phyloP scores from a whole-genome alignment of 2,329 filamentous ascomycete species.

The Dactylellina parvicollis region DNA sequence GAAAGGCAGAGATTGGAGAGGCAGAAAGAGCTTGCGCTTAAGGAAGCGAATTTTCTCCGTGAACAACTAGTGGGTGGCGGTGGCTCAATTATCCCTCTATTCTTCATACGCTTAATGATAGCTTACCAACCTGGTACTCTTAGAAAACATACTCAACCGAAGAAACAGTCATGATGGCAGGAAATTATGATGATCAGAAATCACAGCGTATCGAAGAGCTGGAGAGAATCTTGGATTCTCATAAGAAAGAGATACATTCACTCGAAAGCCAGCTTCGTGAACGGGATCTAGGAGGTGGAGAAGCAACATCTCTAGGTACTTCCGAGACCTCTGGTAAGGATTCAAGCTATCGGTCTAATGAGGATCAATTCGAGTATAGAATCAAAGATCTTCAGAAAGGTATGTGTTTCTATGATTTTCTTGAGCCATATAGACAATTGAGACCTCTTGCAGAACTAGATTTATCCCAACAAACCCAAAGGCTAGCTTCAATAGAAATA shows the following conservation, averaged over 20 bases:
- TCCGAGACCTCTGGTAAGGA: slow-evolving; percentile 63
- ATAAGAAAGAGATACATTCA: slow-evolving; percentile 80
- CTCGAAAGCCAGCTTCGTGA: slow-evolving; percentile 77
- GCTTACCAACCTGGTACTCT: neutral
- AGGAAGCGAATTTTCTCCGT: slow-evolving; percentile 92
- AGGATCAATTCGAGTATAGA: slow-evolving; percentile 86
- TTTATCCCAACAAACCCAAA: slow-evolving; percentile 77
- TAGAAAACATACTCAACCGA: slow-evolving; percentile 74
- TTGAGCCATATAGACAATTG: slow-evolving; percentile 1
- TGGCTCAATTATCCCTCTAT: slow-evolving; percentile 66
- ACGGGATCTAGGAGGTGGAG: slow-evolving; percentile 64
- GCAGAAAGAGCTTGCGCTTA: slow-evolving; percentile 83
- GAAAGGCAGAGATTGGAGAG: slow-evolving; percentile 80
- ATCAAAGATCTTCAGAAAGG: slow-evolving; percentile 83
- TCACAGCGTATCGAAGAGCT: slow-evolving; percentile 79
- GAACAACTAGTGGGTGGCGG: slow-evolving; percentile 72
- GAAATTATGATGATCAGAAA: slow-evolving; percentile 79
- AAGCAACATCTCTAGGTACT: slow-evolving; percentile 61
- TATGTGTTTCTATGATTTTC: slow-evolving; percentile 8
- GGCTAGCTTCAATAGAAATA: slow-evolving; percentile 78
- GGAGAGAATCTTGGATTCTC: slow-evolving; percentile 85
- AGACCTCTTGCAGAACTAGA: slow-evolving; percentile 70
- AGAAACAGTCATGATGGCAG: slow-evolving; percentile 84
- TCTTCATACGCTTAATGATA: neutral
- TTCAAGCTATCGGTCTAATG: slow-evolving; percentile 77